phyloP scores from a whole-genome alignment of 1,284 basidiomycete species.

The Rhodotorula sp. region DNA sequence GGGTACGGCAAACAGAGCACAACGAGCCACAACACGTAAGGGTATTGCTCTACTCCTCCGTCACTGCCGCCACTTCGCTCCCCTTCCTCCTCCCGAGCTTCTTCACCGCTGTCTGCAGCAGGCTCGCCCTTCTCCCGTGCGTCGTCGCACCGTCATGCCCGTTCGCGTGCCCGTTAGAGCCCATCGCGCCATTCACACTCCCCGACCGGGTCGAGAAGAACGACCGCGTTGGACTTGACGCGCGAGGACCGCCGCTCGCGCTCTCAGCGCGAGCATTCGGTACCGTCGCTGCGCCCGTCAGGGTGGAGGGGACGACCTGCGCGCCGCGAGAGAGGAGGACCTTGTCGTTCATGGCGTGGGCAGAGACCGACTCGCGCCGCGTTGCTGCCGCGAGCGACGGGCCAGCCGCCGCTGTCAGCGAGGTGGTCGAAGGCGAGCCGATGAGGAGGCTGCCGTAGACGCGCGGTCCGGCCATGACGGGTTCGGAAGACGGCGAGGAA shows the following conservation, averaged over 20 bases:
- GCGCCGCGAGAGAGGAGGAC: background rate
- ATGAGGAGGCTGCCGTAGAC: background rate
- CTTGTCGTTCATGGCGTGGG: slow-evolving; percentile 2
- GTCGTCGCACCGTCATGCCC: background rate
- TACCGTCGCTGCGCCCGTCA: background rate
- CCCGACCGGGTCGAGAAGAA: background rate
- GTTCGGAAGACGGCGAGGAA: background rate
- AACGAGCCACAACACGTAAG: background rate
- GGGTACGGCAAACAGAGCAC: background rate
- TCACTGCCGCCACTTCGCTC: background rate
- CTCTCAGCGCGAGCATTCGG: background rate
- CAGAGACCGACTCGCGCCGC: slow-evolving; percentile 1
- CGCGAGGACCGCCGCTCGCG: background rate
- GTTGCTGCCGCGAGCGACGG: no score
- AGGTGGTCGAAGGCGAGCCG: background rate
- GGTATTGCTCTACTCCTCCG: background rate
- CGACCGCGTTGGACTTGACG: background rate
- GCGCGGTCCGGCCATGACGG: background rate
- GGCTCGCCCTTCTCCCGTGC: background rate
- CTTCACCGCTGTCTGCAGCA: slow-evolving; percentile 6
- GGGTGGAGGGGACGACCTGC: background rate
- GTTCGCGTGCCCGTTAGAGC: background rate
- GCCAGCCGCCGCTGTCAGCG: background rate
- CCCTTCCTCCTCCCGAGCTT: slow-evolving; percentile 12
- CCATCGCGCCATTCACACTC: background rate